Percentiles rank a stretch among this genome's conserved stretches.
Conservation (phyloP, 2,329 filamentous ascomycete genomes). For the Hypoxylon sp. region DNA sequence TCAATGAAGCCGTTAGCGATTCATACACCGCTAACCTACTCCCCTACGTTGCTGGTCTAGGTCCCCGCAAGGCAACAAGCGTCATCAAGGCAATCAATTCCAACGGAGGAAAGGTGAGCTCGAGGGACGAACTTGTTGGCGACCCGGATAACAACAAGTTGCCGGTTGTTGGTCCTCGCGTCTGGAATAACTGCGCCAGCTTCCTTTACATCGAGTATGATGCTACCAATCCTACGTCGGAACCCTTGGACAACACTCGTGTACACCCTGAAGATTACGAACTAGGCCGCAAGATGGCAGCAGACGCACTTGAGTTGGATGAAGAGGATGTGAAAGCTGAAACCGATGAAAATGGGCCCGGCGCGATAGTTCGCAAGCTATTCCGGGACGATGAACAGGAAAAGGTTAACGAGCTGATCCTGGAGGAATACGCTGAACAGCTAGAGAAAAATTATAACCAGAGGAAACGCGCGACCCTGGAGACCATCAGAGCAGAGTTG, state of each 20-base stretch:
- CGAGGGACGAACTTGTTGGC: slow-evolving; percentile 88
- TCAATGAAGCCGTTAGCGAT: slow-evolving; percentile 91
- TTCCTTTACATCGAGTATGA: slow-evolving; percentile 94
- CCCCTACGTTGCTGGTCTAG: slow-evolving; percentile 91
- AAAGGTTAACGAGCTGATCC: slow-evolving; percentile 93
- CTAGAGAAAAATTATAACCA: slow-evolving; percentile 93
- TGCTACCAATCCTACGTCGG: slow-evolving; percentile 82
- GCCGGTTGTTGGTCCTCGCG: slow-evolving; percentile 86
- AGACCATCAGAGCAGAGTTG: slow-evolving; percentile 95
- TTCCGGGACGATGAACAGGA: slow-evolving; percentile 95
- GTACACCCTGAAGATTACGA: slow-evolving; percentile 99
- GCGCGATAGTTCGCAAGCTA: slow-evolving; percentile 93
- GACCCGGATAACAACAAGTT: slow-evolving; percentile 84
- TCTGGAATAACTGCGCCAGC: slow-evolving; percentile 97
- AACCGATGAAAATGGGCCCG: slow-evolving; percentile 88
- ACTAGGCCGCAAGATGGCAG: slow-evolving; percentile 97
- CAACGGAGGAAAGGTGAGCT: slow-evolving; percentile 88
- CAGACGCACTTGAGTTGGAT: slow-evolving; percentile 94
- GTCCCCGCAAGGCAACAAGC: slow-evolving; percentile 89
- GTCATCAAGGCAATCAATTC: slow-evolving; percentile 91
- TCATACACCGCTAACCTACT: slow-evolving; percentile 87
- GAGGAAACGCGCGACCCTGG: slow-evolving; percentile 93
- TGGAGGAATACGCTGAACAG: slow-evolving; percentile 98
- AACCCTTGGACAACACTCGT: slow-evolving; percentile 96
- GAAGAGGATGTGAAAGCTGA: slow-evolving; percentile 98